A percentile compares a stretch with the other conserved stretches of the same genome.
phyloP scores from a whole-genome alignment of 768 basidiomycete species.

The Mycena floridula region DNA sequence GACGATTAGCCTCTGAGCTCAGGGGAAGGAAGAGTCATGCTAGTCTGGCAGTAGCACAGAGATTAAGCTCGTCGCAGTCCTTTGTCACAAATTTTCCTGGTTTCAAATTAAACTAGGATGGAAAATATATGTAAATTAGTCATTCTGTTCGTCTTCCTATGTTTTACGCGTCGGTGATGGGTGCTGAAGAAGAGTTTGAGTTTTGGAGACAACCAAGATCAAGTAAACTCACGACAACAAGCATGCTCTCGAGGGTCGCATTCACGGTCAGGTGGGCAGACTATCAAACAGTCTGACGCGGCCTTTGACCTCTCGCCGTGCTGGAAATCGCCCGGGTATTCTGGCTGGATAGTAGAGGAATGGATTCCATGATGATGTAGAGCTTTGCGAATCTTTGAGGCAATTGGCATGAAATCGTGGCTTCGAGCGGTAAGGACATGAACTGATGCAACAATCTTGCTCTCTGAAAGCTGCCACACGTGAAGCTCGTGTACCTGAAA shows the following conservation, averaged over 20 bases:
- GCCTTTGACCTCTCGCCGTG: neutral
- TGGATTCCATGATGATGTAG: conserved; percentile 93
- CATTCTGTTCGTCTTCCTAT: too few relatives aligned
- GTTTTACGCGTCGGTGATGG: conserved; percentile 16
- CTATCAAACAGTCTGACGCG: conserved; percentile 52
- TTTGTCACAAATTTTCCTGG: conserved; percentile 72
- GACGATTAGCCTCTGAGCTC: conserved; percentile 59
- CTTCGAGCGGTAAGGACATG: conserved; percentile 82
- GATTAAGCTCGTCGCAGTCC: conserved; percentile 52
- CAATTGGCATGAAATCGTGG: conserved; percentile 88
- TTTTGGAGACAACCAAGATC: neutral
- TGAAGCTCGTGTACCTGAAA: conserved; percentile 97
- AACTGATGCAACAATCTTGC: conserved; percentile 91
- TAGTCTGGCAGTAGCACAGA: conserved; percentile 49
- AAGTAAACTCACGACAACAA: conserved; percentile 64
- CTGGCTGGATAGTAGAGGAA: conserved; percentile 91
- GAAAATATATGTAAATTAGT: too few relatives aligned
- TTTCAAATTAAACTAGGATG: conserved; percentile 44
- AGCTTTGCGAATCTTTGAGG: conserved; percentile 73
- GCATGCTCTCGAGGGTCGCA: conserved; percentile 68
- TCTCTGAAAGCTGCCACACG: conserved; percentile 96
- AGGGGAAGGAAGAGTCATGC: conserved; percentile 41
- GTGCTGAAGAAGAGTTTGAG: conserved; percentile 27
- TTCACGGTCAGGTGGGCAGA: conserved; percentile 62
- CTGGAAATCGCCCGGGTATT: conserved; percentile 42